Percentiles rank a stretch among this genome's conserved stretches.
phyloP scores from a whole-genome alignment of 768 basidiomycete genomes.

The Cyathus striatus region DNA sequence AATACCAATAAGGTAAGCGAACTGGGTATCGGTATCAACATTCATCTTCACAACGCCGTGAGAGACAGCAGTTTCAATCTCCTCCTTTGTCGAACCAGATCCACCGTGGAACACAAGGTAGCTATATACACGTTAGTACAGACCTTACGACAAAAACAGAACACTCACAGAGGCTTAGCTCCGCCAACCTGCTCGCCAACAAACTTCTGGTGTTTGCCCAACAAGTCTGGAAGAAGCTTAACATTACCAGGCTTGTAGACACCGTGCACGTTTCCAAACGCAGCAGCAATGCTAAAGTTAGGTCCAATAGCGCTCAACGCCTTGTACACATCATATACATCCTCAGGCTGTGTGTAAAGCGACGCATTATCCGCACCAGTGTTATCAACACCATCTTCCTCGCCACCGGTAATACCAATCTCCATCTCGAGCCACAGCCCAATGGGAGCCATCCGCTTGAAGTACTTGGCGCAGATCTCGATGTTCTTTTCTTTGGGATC shows the following conservation, averaged over 20 bases:
- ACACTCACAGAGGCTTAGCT: conserved; percentile 76
- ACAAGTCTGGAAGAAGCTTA: conserved; percentile 83
- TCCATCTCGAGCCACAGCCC: conserved; percentile 99
- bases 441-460: conserved; percentile 88
- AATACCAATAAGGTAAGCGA: conserved; percentile 86
- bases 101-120: conserved; percentile 99
- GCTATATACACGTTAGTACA: conserved; percentile 26
- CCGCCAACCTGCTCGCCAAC: conserved; percentile 64
- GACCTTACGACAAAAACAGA: background rate
- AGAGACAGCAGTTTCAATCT: conserved; percentile 86
- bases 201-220: conserved; percentile 85
- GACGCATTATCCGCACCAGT: conserved; percentile 88
- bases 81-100: conserved; percentile 94
- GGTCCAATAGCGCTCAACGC: conserved; percentile 79
- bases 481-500: conserved; percentile 93
- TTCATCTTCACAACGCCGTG: conserved; percentile 99
- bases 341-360: conserved; percentile 96
- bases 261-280: conserved; percentile 99
- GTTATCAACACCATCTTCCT: conserved; percentile 99
- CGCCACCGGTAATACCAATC: conserved; percentile 99
- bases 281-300: conserved; percentile 97
- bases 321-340: conserved; percentile 86
- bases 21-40: conserved; percentile 94
- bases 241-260: conserved; percentile 99
- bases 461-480: conserved; percentile 88